Conservation (phyloP, 2,329 filamentous ascomycete species). For the Alternaria arborescens region DNA sequence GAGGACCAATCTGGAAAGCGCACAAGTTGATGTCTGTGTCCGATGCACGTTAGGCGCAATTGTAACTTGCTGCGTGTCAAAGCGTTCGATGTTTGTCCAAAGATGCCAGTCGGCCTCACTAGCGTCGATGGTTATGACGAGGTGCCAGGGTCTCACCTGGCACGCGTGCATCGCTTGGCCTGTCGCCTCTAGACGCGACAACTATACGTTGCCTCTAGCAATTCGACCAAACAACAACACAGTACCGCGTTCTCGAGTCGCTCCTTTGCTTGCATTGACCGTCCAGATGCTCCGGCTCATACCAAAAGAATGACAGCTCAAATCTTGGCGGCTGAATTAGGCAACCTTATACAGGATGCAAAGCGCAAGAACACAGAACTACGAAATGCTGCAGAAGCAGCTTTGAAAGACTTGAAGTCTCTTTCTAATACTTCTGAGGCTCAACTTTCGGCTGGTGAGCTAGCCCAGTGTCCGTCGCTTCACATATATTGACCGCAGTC, state of each 20-base stretch:
- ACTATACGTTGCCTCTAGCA: slow-evolving; percentile 20
- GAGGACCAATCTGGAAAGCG: slow-evolving; percentile 1
- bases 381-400: slow-evolving; percentile 90
- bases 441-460: slow-evolving; percentile 73
- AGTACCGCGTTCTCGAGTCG: slow-evolving; percentile 5
- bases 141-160: slow-evolving; percentile 22
- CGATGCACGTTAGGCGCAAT: slow-evolving; percentile 12
- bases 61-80: slow-evolving; percentile 12
- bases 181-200: slow-evolving; percentile 26
- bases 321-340: slow-evolving; percentile 85
- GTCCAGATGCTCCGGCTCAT: slow-evolving; percentile 33
- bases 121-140: slow-evolving; percentile 24
- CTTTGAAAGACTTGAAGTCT: slow-evolving; percentile 84
- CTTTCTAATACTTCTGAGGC: slow-evolving; percentile 78
- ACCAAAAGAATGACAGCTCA: slow-evolving; percentile 80
- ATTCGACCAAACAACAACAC: slow-evolving; percentile 25
- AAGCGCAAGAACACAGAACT: slow-evolving; percentile 94
- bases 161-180: slow-evolving; percentile 27
- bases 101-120: slow-evolving; percentile 19
- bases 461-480: background rate
- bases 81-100: slow-evolving; percentile 20
- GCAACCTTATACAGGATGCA: slow-evolving; percentile 92
- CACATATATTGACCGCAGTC: slow-evolving; percentile 17
- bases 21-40: slow-evolving; percentile 6
- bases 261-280: slow-evolving; percentile 22